A percentile compares a stretch with the other conserved stretches of the same genome.
Evolutionary conservation across 345 rosid genomes (phyloP).

Genomic region (Geranium rotundifolium): DNA sequence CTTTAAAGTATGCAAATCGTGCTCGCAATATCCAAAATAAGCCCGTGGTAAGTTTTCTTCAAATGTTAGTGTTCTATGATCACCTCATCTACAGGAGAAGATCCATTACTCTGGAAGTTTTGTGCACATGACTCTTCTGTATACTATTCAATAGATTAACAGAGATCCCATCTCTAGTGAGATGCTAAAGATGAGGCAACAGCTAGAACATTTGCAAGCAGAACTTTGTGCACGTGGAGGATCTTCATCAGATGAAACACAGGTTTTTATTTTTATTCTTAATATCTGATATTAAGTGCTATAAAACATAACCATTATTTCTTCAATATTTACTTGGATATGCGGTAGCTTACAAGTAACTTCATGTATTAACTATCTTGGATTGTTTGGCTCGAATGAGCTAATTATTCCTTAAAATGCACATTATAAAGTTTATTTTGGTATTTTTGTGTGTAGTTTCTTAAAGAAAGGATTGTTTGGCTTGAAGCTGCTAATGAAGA

Average conservation of each 20-base stretch:
- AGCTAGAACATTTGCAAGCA: constrained; percentile 84
- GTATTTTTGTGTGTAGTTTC: constrained; percentile 34
- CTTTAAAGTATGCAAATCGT: constrained; percentile 96
- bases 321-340: not conserved
- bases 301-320: not conserved
- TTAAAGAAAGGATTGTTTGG: constrained; percentile 83
- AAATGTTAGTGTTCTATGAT: constrained; percentile 7
- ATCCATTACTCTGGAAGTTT: constrained; percentile 1
- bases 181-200: constrained; percentile 96
- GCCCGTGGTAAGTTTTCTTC: constrained; percentile 70
- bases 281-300: not conserved
- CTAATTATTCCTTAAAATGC: constrained; percentile 1
- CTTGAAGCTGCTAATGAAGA: constrained; percentile 92
- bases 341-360: constrained; percentile 2
- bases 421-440: not conserved
- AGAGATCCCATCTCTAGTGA: constrained; percentile 95
- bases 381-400: not conserved
- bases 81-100: constrained; percentile 3
- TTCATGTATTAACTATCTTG: not conserved
- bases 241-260: constrained; percentile 67
- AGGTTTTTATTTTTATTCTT: constrained; percentile 33
- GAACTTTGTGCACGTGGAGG: constrained; percentile 90
- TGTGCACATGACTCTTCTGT: constrained; percentile 5
- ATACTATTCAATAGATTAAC: constrained; percentile 45
- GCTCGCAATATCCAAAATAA: constrained; percentile 95